These are phyloP conservation scores for Plasmodium reichenowi DNA, from an alignment of 169 alveolate genomes.

Conservation along the genomic window DNA sequence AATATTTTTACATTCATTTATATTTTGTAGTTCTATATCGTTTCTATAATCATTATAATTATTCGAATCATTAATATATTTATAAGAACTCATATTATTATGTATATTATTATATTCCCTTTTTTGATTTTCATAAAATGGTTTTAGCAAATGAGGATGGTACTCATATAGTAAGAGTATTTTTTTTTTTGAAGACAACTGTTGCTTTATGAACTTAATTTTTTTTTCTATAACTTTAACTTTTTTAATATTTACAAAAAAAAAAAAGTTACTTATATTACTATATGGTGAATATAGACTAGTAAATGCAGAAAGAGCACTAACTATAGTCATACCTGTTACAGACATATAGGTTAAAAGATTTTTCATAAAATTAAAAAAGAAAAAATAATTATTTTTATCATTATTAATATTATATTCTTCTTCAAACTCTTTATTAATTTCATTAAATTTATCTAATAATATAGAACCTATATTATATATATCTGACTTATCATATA, in stretches of 20 bases:
- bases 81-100: background rate
- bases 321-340: constrained; percentile 69
- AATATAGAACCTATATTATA: constrained; percentile 37
- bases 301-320: constrained; percentile 67
- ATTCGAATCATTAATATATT: background rate
- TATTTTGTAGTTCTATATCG: background rate
- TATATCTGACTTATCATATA: constrained; percentile 34
- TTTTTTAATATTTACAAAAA: constrained; percentile 43
- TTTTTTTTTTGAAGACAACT: constrained; percentile 34
- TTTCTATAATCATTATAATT: background rate
- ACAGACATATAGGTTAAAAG: constrained; percentile 52
- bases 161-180: constrained; percentile 24
- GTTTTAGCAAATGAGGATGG: constrained; percentile 22
- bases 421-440: constrained; percentile 44
- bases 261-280: constrained; percentile 43
- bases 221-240: constrained; percentile 52
- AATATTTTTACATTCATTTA: background rate
- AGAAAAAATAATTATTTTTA: constrained; percentile 17
- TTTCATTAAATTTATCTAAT: constrained; percentile 20
- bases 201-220: constrained; percentile 26
- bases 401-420: constrained; percentile 50
- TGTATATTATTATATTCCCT: too few relatives aligned
- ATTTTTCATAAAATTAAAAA: constrained; percentile 51
- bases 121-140: background rate
- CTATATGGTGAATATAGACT: constrained; percentile 67